Evolutionary conservation across 1,139 yeast species (phyloP).

Genomic region (Yamadazyma epiphylla): DNA sequence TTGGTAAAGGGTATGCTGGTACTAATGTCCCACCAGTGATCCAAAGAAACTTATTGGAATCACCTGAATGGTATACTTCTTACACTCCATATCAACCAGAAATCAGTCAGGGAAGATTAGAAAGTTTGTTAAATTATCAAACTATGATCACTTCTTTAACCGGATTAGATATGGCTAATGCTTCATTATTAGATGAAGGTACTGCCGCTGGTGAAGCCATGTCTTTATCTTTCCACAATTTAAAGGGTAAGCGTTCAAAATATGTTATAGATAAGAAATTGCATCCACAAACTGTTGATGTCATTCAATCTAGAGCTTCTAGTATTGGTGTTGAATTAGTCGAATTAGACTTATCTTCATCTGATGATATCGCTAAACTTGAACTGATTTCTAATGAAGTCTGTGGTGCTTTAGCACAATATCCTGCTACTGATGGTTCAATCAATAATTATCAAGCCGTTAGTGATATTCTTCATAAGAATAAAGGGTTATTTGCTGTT

Average conservation of each 20-base stretch:
- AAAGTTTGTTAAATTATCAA: slow-evolving; percentile 84
- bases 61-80: slow-evolving; percentile 98
- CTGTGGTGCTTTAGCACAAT: slow-evolving; percentile 85
- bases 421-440: slow-evolving; percentile 86
- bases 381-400: slow-evolving; percentile 36
- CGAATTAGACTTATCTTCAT: slow-evolving; percentile 51
- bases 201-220: slow-evolving; percentile 98
- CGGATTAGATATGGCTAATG: slow-evolving; percentile 89
- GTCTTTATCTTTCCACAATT: slow-evolving; percentile 71
- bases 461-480: slow-evolving; percentile 61
- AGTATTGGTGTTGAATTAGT: slow-evolving; percentile 69
- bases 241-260: slow-evolving; percentile 61
- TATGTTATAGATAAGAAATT: slow-evolving; percentile 74
- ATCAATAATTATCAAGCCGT: slow-evolving; percentile 52
- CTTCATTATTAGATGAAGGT: slow-evolving; percentile 92
- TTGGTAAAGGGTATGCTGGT: slow-evolving; percentile 94
- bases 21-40: slow-evolving; percentile 88
- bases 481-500: slow-evolving; percentile 74
- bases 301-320: slow-evolving; percentile 71
- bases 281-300: slow-evolving; percentile 84
- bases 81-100: slow-evolving; percentile 99
- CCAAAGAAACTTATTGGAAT: slow-evolving; percentile 85
- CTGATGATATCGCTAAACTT: slow-evolving; percentile 42
- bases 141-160: slow-evolving; percentile 86
- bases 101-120: slow-evolving; percentile 93